A percentile compares a stretch with the other conserved stretches of the same genome.
These are phyloP conservation scores for Melocanna baccifera DNA, from an alignment of 176 grass and related monocot genomes.

Conservation along the genomic window DNA sequence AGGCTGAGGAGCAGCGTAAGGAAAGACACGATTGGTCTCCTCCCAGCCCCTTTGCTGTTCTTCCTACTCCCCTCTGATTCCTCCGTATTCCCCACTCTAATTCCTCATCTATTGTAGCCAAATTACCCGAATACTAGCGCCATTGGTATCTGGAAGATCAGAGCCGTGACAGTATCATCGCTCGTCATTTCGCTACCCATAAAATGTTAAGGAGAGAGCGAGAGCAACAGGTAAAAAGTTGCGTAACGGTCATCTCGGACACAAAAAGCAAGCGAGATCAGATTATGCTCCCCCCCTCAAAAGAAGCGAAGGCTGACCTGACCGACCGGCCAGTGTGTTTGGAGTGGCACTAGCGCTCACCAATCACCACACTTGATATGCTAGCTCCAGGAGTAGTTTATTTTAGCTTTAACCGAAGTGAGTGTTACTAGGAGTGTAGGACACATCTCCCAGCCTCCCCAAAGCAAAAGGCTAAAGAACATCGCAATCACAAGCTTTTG, in stretches of 20 bases:
- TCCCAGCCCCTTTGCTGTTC: no score
- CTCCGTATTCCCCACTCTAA: no score
- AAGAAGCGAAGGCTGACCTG: slow-evolving; percentile 46
- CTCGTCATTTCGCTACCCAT: no score
- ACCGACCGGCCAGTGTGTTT: background rate
- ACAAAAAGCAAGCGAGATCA: background rate
- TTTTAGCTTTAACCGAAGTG: background rate
- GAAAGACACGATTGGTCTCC: no score
- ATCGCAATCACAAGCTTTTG: slow-evolving; percentile 19
- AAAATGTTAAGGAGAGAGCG: background rate
- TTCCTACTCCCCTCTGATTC: no score
- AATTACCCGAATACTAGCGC: no score
- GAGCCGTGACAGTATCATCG: no score
- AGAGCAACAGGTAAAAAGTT: slow-evolving; percentile 17
- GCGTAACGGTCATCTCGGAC: slow-evolving; percentile 33
- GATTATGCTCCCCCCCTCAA: slow-evolving; percentile 37
- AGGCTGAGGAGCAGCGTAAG: no score
- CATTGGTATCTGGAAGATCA: no score
- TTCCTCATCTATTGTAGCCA: no score
- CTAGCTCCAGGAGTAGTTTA: background rate
- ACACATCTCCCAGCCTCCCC: background rate
- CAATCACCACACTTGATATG: background rate
- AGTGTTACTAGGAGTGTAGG: background rate
- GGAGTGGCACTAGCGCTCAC: background rate
- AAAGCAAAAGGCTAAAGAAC: slow-evolving; percentile 23